Conservation (phyloP, 2,329 filamentous ascomycete genomes). For the Tympanopsis confertula region DNA sequence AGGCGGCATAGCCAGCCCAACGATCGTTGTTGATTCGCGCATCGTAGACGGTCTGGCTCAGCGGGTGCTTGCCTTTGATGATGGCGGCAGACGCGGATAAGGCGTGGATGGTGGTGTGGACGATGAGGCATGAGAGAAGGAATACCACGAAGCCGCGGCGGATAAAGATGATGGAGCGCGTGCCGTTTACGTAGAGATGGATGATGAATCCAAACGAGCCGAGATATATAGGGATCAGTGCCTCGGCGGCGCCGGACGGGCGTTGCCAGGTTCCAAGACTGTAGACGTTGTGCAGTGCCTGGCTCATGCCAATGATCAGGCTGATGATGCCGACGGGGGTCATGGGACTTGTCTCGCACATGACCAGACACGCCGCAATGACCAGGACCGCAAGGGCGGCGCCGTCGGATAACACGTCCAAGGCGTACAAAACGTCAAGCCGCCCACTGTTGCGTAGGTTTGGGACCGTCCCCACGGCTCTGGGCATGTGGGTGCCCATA, state of each 20-base stretch:
- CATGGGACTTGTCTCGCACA: slow-evolving; percentile 32
- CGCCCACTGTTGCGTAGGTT: neutral
- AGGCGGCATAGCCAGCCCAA: slow-evolving; percentile 33
- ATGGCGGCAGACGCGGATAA: slow-evolving; percentile 17
- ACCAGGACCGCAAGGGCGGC: slow-evolving; percentile 29
- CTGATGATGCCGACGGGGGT: slow-evolving; percentile 28
- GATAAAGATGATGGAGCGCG: slow-evolving; percentile 29
- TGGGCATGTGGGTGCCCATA: slow-evolving; percentile 17
- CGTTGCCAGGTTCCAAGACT: slow-evolving; percentile 33
- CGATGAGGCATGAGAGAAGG: slow-evolving; percentile 22
- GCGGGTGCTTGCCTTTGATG: slow-evolving; percentile 24
- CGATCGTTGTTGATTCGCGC: slow-evolving; percentile 32
- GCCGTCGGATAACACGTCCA: slow-evolving; percentile 36
- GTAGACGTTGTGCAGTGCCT: slow-evolving; percentile 20
- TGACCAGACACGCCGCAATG: slow-evolving; percentile 30
- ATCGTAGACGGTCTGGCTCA: slow-evolving; percentile 36
- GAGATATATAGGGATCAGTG: slow-evolving; percentile 24
- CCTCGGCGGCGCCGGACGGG: slow-evolving; percentile 16
- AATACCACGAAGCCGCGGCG: slow-evolving; percentile 25
- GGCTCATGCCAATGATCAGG: slow-evolving; percentile 25
- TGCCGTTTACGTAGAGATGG: slow-evolving; percentile 29
- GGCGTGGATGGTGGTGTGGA: slow-evolving; percentile 23
- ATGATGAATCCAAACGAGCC: slow-evolving; percentile 26
- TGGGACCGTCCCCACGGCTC: too few relatives aligned
- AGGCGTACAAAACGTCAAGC: slow-evolving; percentile 28